phyloP scores from a whole-genome alignment of 2,329 filamentous ascomycete species.

The Aspergillus neotritici region DNA sequence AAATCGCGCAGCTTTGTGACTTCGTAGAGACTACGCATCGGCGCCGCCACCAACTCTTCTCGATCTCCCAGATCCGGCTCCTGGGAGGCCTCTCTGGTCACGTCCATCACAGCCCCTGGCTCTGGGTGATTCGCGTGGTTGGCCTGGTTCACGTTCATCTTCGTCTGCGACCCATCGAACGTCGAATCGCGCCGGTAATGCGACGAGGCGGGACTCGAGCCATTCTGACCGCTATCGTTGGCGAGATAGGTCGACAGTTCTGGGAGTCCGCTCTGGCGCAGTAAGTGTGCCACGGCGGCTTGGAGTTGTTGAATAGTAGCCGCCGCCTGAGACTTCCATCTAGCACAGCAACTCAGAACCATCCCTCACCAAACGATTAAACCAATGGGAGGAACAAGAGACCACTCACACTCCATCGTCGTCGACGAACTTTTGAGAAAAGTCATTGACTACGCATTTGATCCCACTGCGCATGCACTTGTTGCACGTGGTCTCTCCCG shows the following conservation, averaged over 20 bases:
- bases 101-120: slow-evolving; percentile 33
- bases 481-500: slow-evolving; percentile 43
- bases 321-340: slow-evolving; percentile 44
- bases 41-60: slow-evolving; percentile 42
- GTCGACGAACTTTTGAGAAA: slow-evolving; percentile 51
- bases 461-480: slow-evolving; percentile 48
- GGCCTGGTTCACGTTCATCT: slow-evolving; percentile 4
- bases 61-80: slow-evolving; percentile 38
- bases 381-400: not conserved
- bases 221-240: slow-evolving; percentile 20
- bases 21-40: slow-evolving; percentile 52
- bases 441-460: slow-evolving; percentile 52
- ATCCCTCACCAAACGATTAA: no score
- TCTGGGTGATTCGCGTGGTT: slow-evolving; percentile 19
- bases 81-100: slow-evolving; percentile 44
- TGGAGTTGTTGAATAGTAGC: slow-evolving; percentile 40
- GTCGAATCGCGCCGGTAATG: slow-evolving; percentile 22
- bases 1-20: slow-evolving; percentile 47
- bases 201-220: slow-evolving; percentile 25
- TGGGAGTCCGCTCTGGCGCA: slow-evolving; percentile 40
- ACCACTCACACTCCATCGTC: slow-evolving; percentile 47
- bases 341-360: slow-evolving; percentile 16
- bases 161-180: slow-evolving; percentile 24
- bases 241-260: slow-evolving; percentile 36
- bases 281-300: slow-evolving; percentile 42